These are phyloP conservation scores for Globisporangium canariense DNA, from an alignment of 352 stramenopile genomes.

Conservation along the genomic window DNA sequence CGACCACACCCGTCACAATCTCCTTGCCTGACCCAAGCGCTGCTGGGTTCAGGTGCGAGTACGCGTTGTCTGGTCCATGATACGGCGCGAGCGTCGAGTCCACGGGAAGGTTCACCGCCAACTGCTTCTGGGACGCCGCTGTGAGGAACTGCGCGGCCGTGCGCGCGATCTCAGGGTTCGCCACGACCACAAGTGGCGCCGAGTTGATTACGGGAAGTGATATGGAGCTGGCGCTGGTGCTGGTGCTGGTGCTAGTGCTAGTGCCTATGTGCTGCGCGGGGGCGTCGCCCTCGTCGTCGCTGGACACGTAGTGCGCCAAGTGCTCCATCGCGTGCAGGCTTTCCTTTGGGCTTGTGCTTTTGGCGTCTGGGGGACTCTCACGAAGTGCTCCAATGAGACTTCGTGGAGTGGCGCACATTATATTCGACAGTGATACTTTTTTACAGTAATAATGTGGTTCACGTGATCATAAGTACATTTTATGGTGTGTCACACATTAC, in stretches of 20 bases:
- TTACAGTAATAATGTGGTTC: neutral
- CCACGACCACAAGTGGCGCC: slow-evolving; percentile 35
- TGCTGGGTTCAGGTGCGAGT: slow-evolving; percentile 27
- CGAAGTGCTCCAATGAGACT: slow-evolving; percentile 1
- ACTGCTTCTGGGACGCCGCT: slow-evolving; percentile 33
- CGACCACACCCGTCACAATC: slow-evolving; percentile 74
- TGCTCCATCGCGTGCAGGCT: slow-evolving; percentile 34
- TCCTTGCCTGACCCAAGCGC: slow-evolving; percentile 59
- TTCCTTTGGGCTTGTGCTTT: slow-evolving; percentile 2
- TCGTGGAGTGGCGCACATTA: neutral
- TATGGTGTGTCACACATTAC: neutral
- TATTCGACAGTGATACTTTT: neutral
- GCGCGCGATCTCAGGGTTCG: slow-evolving; percentile 24
- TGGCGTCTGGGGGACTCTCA: neutral
- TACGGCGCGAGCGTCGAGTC: slow-evolving; percentile 58
- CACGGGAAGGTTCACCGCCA: slow-evolving; percentile 62
- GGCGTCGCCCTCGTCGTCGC: slow-evolving; percentile 34
- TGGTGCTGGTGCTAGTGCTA: neutral
- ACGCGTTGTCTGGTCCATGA: slow-evolving; percentile 36
- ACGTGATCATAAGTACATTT: neutral
- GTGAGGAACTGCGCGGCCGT: slow-evolving; percentile 35
- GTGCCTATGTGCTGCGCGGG: neutral
- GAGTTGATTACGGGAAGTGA: slow-evolving; percentile 52
- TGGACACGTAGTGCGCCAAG: slow-evolving; percentile 45
- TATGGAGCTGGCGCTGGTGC: slow-evolving; percentile 5